Evolutionary conservation across 1,284 basidiomycete genomes (phyloP).

Genomic region (Sporisorium scitamineum): DNA sequence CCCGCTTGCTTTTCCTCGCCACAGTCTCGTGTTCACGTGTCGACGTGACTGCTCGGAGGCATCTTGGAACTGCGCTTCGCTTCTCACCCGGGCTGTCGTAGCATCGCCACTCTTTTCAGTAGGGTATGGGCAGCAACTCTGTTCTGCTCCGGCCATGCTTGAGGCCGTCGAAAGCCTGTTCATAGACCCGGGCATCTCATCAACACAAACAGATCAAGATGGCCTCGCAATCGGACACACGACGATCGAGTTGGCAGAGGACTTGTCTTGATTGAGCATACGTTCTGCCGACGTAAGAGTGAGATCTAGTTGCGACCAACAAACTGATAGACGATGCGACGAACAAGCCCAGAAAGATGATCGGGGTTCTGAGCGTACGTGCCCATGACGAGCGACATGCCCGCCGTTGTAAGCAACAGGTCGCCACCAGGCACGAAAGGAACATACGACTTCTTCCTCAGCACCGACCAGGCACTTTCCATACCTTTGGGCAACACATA

Average conservation of each 20-base stretch:
- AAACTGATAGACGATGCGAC: conserved; percentile 82
- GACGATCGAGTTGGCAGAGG: background rate
- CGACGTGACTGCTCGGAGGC: too few species aligned
- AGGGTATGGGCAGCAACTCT: background rate
- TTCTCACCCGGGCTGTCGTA: too few species aligned
- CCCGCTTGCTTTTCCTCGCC: conserved; percentile 2
- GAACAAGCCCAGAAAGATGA: conserved; percentile 86
- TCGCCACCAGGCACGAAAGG: conserved; percentile 77
- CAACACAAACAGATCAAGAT: background rate
- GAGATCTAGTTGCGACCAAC: conserved; percentile 56
- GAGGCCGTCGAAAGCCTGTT: background rate
- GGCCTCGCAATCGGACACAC: background rate
- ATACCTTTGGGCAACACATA: conserved; percentile 90
- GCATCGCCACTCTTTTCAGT: too few species aligned
- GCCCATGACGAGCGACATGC: conserved; percentile 92
- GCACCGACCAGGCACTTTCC: conserved; percentile 79
- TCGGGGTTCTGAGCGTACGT: conserved; percentile 86
- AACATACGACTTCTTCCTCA: conserved; percentile 81
- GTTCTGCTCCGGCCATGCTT: background rate
- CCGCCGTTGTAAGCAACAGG: conserved; percentile 77
- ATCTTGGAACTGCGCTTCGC: too few species aligned
- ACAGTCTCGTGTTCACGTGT: background rate
- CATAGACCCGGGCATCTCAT: background rate
- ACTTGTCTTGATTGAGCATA: background rate
- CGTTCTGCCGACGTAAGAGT: background rate